Conservation (phyloP, 768 basidiomycete genomes). For the Trametes gibbosa region DNA sequence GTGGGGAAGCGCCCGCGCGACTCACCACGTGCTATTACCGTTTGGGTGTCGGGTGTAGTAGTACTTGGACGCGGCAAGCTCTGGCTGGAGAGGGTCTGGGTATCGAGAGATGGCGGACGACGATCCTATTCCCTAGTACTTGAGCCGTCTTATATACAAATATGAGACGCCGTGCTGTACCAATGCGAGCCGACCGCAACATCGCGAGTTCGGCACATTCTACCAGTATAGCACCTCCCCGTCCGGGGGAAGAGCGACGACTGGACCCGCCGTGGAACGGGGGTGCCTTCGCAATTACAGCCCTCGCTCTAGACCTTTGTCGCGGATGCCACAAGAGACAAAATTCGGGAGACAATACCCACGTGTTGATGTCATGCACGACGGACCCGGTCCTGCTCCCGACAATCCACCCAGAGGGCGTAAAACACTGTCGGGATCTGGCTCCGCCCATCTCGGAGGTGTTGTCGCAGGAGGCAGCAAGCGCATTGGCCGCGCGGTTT, state of each 20-base stretch:
- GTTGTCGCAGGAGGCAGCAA: not conserved
- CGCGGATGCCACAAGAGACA: not conserved
- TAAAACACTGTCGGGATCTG: no score
- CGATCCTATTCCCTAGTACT: not conserved
- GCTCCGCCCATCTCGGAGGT: not conserved
- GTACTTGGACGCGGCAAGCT: not conserved
- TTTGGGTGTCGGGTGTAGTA: not conserved
- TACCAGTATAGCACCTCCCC: not conserved
- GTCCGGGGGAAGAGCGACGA: conserved; percentile 2
- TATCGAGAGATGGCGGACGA: not conserved
- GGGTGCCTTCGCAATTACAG: conserved; percentile 10
- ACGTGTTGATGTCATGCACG: conserved; percentile 17
- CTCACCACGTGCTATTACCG: not conserved
- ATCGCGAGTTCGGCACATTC: not conserved
- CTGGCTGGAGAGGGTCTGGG: not conserved
- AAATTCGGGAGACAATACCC: conserved; percentile 4
- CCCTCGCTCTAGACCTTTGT: conserved; percentile 7
- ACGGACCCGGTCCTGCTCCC: not conserved
- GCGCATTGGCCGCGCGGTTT: no score
- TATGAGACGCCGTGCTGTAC: not conserved
- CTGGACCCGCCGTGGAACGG: conserved; percentile 13
- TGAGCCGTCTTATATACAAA: not conserved
- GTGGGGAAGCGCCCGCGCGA: not conserved
- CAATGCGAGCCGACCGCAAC: not conserved
- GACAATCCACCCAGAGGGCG: not conserved